Evolutionary conservation across 768 basidiomycete species (phyloP).

Genomic region (Kwoniella dendrophila): DNA sequence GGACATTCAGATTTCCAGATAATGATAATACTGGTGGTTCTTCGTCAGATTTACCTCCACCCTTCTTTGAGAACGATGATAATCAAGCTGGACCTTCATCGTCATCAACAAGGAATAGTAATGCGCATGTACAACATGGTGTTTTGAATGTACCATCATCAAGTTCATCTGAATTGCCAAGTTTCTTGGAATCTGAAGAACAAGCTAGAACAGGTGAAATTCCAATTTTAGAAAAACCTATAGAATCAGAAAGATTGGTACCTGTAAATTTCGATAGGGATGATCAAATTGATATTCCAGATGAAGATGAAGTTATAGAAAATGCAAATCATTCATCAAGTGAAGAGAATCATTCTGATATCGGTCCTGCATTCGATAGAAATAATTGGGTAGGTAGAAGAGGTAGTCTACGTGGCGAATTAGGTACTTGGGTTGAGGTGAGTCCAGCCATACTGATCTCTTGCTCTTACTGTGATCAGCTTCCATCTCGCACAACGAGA

Average conservation of each 20-base stretch:
- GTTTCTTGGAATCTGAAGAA: constrained; percentile 40
- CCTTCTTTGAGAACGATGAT: constrained; percentile 34
- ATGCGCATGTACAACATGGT: neutral
- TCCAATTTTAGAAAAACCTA: constrained; percentile 14
- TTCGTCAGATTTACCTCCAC: constrained; percentile 38
- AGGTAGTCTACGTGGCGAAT: constrained; percentile 41
- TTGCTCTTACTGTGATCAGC: neutral
- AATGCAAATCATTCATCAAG: neutral
- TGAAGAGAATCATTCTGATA: neutral
- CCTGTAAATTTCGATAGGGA: constrained; percentile 24
- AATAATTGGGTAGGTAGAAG: constrained; percentile 31
- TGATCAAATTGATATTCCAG: constrained; percentile 11
- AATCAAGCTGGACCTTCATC: constrained; percentile 15
- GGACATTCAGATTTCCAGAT: constrained; percentile 35
- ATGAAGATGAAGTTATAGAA: neutral
- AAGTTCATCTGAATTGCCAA: constrained; percentile 39
- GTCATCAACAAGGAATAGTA: constrained; percentile 16
- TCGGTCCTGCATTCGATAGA: constrained; percentile 30
- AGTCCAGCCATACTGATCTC: neutral
- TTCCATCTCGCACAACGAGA: neutral
- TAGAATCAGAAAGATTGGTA: constrained; percentile 24
- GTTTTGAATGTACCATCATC: constrained; percentile 12
- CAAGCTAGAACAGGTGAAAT: constrained; percentile 40
- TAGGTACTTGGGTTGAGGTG: constrained; percentile 51
- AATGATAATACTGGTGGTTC: constrained; percentile 1